Conservation (phyloP, 202 grass and related monocot species). For the Musa balbisiana region DNA sequence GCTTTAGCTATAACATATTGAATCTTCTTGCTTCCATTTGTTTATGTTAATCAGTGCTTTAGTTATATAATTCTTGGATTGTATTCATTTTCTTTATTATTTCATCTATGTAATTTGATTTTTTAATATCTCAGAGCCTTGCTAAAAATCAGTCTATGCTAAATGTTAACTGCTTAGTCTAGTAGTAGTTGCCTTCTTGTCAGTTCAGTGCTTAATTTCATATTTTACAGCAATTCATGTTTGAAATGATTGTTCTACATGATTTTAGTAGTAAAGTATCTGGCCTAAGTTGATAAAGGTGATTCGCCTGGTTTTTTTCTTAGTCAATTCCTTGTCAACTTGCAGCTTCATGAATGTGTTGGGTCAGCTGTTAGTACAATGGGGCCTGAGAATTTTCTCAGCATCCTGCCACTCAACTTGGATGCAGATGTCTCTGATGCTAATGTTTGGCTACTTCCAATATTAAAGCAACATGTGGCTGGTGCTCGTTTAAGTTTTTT, state of each 20-base stretch:
- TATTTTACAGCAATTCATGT: not conserved
- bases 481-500: conserved; percentile 81
- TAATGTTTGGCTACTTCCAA: conserved; percentile 79
- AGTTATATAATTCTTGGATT: too few species aligned
- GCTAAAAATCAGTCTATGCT: not conserved
- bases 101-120: not conserved
- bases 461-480: conserved; percentile 75
- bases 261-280: not conserved
- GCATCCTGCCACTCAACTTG: conserved; percentile 39
- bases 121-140: not conserved
- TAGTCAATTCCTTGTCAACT: not conserved
- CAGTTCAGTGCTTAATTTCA: not conserved
- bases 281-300: not conserved
- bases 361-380: conserved; percentile 69
- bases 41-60: too few species aligned
- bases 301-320: not conserved
- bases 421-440: conserved; percentile 52
- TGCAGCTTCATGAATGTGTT: conserved; percentile 83
- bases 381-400: conserved; percentile 76
- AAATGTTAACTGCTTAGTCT: not conserved
- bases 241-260: not conserved
- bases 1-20: not conserved
- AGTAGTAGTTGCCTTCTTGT: not conserved
- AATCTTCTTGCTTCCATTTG: too few species aligned
- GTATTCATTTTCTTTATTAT: too few species aligned